Evolutionary conservation across 2,329 filamentous ascomycete species (phyloP), one percentile per base, ranked within the genome.

Genomic region (Phialocephala sp.): DNA sequence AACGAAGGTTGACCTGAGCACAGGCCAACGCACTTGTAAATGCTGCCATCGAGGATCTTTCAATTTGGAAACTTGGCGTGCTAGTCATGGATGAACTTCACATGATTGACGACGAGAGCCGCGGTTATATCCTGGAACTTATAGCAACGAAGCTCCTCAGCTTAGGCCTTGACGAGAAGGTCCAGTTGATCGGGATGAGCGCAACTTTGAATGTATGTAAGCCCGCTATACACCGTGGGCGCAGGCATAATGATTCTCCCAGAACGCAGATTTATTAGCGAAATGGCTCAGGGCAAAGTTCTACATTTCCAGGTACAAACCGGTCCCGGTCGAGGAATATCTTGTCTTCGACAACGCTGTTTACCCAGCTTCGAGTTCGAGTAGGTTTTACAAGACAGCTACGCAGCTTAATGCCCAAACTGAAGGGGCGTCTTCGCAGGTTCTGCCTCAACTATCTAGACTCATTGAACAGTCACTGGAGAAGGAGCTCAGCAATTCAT

Each of bases 41-140:
- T 71, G 80, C 84, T 24, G 89, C 90, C 15, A 91, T 93, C 69
- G 88, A 91, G 68, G 89, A 93, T 68, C 87, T 85, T 73, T 86
- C 83, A 3, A 65, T 92, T 66, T 80, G 82, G n/a, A 83, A 87
- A 22, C 79, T 94, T 52, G 86, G 85, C 56, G 81, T 88, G 12
- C 85, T 93, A 20, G 89, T 93, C 15, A 80, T 93, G 39, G 91
- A 94, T 72, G 91, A 94, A 74, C 79, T 93, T n/a, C 91, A 94
- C 75, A 93, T 94, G 90, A 83, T 93, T 54, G 89, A 92, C 71
- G 91, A 93, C 74, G 89, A 90, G 68, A 85, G 89, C 69, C 86
- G 91, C n/a, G 91, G 91, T 4, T 93, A 93, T 74, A 81, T 93
- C 1, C 80, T 93, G 62, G 91, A 94, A 74, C 24, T 66, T 12